phyloP scores from a whole-genome alignment of 2,329 filamentous ascomycete species.

The Diaporthe sp. region DNA sequence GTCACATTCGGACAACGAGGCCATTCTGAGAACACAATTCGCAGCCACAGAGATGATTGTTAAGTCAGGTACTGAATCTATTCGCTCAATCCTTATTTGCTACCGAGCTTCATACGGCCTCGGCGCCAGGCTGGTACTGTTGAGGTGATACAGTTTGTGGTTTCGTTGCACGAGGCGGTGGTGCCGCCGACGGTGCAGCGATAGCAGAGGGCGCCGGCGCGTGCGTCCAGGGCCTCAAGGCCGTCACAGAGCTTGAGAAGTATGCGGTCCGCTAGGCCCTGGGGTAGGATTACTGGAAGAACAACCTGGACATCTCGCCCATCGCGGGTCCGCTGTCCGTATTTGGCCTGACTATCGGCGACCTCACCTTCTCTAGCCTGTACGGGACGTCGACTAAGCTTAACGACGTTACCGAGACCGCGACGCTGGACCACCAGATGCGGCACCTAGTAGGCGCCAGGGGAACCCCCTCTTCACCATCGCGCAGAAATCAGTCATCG shows the following conservation, averaged over 20 bases:
- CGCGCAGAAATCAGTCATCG: slow-evolving; percentile 55
- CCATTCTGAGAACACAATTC: too few relatives aligned
- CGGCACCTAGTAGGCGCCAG: slow-evolving; percentile 48
- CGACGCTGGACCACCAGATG: slow-evolving; percentile 54
- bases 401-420: slow-evolving; percentile 47
- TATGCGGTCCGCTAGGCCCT: background rate
- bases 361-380: slow-evolving; percentile 54
- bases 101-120: too few relatives aligned
- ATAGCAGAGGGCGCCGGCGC: background rate
- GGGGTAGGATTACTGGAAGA: slow-evolving; percentile 1
- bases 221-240: background rate
- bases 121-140: too few relatives aligned
- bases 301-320: slow-evolving; percentile 44
- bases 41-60: too few relatives aligned
- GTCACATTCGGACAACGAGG: too few relatives aligned
- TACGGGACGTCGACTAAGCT: slow-evolving; percentile 56
- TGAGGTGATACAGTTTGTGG: too few relatives aligned
- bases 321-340: slow-evolving; percentile 53
- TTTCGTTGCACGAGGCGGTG: slow-evolving; percentile 41
- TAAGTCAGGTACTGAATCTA: too few relatives aligned
- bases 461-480: slow-evolving; percentile 52
- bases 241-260: background rate
- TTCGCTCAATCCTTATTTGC: too few relatives aligned
- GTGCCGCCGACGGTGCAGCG: background rate
- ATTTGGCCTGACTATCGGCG: slow-evolving; percentile 55